Conservation (phyloP, 805 yeast species). For the Wickerhamiella parazyma region DNA sequence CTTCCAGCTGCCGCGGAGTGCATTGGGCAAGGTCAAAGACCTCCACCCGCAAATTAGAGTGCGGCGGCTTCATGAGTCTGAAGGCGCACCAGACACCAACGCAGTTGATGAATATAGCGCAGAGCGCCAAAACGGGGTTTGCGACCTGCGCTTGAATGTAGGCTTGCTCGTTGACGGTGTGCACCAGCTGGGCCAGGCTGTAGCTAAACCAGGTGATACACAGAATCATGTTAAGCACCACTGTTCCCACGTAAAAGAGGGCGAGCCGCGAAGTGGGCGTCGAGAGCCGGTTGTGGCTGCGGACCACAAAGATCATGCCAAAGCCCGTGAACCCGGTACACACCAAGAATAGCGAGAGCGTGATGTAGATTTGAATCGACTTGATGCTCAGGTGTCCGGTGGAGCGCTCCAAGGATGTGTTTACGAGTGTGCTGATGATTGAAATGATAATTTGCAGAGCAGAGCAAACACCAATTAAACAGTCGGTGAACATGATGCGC, state of each 20-base stretch:
- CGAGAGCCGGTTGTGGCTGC: constrained; percentile 18
- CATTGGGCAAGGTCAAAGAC: constrained; percentile 20
- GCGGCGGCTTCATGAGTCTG: constrained; percentile 20
- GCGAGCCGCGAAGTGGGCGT: constrained; percentile 14
- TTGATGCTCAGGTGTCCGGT: neutral
- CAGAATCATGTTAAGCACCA: constrained; percentile 12
- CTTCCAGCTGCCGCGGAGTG: constrained; percentile 20
- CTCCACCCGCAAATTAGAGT: constrained; percentile 22
- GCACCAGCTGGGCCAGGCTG: neutral
- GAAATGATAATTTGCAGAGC: constrained; percentile 16
- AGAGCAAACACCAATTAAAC: constrained; percentile 14
- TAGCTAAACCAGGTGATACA: constrained; percentile 1
- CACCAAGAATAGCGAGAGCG: constrained; percentile 17
- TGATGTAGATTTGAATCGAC: constrained; percentile 12
- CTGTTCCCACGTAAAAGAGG: constrained; percentile 12
- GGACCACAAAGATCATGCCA: constrained; percentile 15
- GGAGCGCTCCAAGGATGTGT: neutral
- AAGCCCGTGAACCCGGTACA: constrained; percentile 21
- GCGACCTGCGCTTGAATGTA: constrained; percentile 17
- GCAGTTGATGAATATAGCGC: constrained; percentile 17
- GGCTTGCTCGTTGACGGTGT: neutral
- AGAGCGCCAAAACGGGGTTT: constrained; percentile 15
- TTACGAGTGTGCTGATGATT: constrained; percentile 17
- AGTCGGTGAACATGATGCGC: constrained; percentile 18
- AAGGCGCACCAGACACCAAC: constrained; percentile 18